A percentile compares a stretch with the other conserved stretches of the same genome.
Evolutionary conservation across 352 stramenopile genomes (phyloP).

Genomic region (Saprolegnia diclina): DNA sequence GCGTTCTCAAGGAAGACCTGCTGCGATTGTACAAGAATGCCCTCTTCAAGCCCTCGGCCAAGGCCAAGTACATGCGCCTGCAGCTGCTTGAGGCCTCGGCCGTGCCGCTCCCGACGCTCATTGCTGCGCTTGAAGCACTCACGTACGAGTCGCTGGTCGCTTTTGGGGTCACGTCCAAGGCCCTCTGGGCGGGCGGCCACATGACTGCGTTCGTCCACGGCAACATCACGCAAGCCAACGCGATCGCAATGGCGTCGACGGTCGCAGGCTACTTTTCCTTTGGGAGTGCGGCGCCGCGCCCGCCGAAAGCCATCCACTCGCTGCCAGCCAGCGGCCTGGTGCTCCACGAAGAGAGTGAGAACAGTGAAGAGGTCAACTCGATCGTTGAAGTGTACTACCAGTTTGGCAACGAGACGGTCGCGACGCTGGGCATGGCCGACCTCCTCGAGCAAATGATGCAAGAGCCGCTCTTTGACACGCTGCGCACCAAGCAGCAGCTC

Average conservation of each 20-base stretch:
- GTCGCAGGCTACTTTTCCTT: not conserved
- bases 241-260: not conserved
- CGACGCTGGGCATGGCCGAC: conserved; percentile 62
- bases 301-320: conserved; percentile 34
- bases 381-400: conserved; percentile 85
- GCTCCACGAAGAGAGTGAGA: conserved; percentile 57
- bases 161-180: conserved; percentile 34
- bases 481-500: conserved; percentile 85
- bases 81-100: conserved; percentile 49
- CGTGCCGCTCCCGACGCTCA: conserved; percentile 43
- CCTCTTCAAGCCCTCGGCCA: conserved; percentile 47
- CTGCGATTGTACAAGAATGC: conserved; percentile 63
- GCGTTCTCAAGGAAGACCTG: conserved; percentile 61
- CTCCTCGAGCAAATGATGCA: conserved; percentile 86
- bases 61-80: conserved; percentile 59
- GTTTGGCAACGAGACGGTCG: conserved; percentile 61
- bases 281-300: not conserved
- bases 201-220: conserved; percentile 65
- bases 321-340: conserved; percentile 49
- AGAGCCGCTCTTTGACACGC: conserved; percentile 80
- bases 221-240: conserved; percentile 40
- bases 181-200: conserved; percentile 50
- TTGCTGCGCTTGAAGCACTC: conserved; percentile 41
- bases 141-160: conserved; percentile 37
- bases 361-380: conserved; percentile 73